These are phyloP conservation scores for Colletotrichum agaves DNA, from an alignment of 2,329 filamentous ascomycete species.

Conservation along the genomic window DNA sequence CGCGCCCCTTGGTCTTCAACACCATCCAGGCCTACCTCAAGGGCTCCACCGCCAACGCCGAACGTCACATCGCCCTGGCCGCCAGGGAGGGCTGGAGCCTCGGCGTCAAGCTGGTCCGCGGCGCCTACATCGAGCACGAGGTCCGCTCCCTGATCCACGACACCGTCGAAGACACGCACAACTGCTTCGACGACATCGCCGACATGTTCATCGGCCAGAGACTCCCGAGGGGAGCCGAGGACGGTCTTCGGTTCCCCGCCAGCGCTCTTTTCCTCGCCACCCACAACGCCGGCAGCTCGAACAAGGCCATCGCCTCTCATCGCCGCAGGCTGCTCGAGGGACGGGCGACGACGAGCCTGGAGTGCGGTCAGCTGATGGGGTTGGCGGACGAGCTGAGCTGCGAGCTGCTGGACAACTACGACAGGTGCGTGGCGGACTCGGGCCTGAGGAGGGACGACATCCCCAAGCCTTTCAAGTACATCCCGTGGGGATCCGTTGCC, in stretches of 20 bases:
- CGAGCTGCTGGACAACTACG: constrained; percentile 56
- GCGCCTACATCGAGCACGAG: constrained; percentile 78
- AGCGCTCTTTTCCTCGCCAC: constrained; percentile 79
- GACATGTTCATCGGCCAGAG: constrained; percentile 75
- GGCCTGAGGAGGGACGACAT: constrained; percentile 29
- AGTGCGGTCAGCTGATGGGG: constrained; percentile 54
- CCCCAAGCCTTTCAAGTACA: constrained; percentile 39
- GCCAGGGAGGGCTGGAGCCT: constrained; percentile 70
- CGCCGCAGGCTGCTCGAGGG: constrained; percentile 61
- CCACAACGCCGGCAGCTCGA: constrained; percentile 69
- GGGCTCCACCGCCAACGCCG: constrained; percentile 66
- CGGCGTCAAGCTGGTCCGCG: constrained; percentile 80
- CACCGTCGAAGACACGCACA: constrained; percentile 77
- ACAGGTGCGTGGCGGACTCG: constrained; percentile 22
- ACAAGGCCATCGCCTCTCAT: constrained; percentile 72
- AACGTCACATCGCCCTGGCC: constrained; percentile 69
- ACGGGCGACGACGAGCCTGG: constrained; percentile 52
- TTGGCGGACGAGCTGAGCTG: constrained; percentile 95
- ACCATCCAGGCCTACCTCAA: constrained; percentile 85
- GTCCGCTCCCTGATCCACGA: constrained; percentile 77
- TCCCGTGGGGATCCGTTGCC: constrained; percentile 39
- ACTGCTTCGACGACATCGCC: constrained; percentile 77
- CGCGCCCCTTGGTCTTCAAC: constrained; percentile 78
- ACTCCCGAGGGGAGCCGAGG: constrained; percentile 40
- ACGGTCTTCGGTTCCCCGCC: constrained; percentile 63